Conservation (phyloP, 2,329 filamentous ascomycete species). For the Xylaria sp. region DNA sequence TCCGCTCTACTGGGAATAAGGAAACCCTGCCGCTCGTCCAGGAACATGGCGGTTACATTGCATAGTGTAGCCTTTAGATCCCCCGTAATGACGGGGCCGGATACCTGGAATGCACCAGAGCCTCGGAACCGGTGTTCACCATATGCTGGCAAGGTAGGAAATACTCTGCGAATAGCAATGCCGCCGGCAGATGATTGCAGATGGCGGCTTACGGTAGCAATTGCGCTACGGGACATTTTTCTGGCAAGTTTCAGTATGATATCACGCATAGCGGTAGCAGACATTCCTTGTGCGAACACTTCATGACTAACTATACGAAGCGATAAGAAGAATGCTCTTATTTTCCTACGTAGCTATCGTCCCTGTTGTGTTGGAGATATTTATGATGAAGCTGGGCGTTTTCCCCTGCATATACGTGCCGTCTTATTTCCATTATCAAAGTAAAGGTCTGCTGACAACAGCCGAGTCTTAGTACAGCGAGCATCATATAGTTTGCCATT, state of each 20-base stretch:
- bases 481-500: neutral
- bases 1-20: slow-evolving; percentile 4
- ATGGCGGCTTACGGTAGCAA: slow-evolving; percentile 9
- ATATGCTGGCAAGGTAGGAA: slow-evolving; percentile 8
- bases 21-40: slow-evolving; percentile 8
- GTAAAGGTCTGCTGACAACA: slow-evolving; percentile 16
- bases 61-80: slow-evolving; percentile 16
- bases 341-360: neutral
- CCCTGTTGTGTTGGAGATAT: neutral
- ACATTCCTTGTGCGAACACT: neutral
- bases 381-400: neutral
- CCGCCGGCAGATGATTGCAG: slow-evolving; percentile 25
- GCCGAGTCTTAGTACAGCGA: neutral
- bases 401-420: slow-evolving; percentile 10
- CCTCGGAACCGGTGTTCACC: slow-evolving; percentile 16
- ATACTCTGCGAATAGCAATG: slow-evolving; percentile 24
- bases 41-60: slow-evolving; percentile 29
- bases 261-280: slow-evolving; percentile 8
- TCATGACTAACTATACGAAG: neutral
- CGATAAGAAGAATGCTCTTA: neutral
- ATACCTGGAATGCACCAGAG: slow-evolving; percentile 24
- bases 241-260: neutral
- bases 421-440: neutral
- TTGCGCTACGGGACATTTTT: neutral
- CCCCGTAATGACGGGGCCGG: neutral